These are phyloP conservation scores for Lipomyces yamadae DNA, from an alignment of 805 yeast species.

Conservation along the genomic window DNA sequence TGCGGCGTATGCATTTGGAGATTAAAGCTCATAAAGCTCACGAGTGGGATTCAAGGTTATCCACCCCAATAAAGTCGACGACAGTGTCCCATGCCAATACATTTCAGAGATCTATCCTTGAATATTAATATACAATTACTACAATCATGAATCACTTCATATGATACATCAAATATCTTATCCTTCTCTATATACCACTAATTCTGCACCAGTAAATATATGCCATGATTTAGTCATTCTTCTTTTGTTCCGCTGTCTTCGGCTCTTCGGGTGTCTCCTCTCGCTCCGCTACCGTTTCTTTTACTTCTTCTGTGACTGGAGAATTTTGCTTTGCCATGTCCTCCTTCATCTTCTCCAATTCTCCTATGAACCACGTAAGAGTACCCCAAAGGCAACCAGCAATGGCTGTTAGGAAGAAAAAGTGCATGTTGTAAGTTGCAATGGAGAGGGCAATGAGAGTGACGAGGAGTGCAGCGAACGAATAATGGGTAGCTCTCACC, in stretches of 20 bases:
- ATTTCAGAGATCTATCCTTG: background rate
- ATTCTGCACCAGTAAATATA: background rate
- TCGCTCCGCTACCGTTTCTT: constrained; percentile 18
- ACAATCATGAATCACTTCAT: background rate
- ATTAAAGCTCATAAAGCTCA: background rate
- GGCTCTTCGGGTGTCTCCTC: constrained; percentile 28
- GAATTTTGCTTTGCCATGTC: constrained; percentile 37
- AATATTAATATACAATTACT: background rate
- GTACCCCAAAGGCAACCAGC: constrained; percentile 73
- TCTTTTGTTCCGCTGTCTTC: constrained; percentile 23
- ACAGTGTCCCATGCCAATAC: background rate
- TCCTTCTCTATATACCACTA: background rate
- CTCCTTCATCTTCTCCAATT: constrained; percentile 34
- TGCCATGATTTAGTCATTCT: constrained; percentile 17
- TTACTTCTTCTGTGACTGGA: constrained; percentile 36
- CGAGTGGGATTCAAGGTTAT: background rate
- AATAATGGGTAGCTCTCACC: constrained; percentile 83
- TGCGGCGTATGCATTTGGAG: background rate
- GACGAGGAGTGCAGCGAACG: constrained; percentile 68
- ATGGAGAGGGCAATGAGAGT: constrained; percentile 63
- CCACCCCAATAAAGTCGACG: background rate
- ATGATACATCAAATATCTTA: background rate
- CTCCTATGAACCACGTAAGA: constrained; percentile 70
- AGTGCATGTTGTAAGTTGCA: constrained; percentile 69
- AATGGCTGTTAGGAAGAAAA: constrained; percentile 58